Conservation (phyloP, 331 rosid genomes). For the Malus hybrid region DNA sequence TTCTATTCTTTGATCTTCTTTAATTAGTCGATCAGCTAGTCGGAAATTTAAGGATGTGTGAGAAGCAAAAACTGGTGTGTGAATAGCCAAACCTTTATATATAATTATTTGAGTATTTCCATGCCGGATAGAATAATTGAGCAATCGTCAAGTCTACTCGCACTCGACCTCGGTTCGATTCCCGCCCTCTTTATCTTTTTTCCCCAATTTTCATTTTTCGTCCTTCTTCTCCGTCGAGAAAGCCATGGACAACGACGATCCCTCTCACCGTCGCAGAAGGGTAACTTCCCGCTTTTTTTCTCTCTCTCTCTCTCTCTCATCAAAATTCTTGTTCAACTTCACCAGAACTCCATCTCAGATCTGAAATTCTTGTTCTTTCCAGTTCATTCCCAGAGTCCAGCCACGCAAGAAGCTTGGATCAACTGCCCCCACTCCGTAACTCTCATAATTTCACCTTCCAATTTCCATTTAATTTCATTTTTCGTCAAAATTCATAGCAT, state of each 20-base stretch:
- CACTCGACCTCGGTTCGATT: conserved; percentile 27
- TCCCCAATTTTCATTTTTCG: background rate
- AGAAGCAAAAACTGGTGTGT: no score
- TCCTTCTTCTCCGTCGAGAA: conserved; percentile 9
- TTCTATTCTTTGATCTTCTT: fast-evolving
- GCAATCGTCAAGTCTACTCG: background rate
- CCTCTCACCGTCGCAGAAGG: conserved; percentile 41
- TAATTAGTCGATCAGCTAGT: no score
- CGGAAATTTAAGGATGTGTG: no score
- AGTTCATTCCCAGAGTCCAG: conserved; percentile 53
- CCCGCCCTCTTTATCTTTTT: background rate
- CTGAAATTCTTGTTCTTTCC: conserved; percentile 1
- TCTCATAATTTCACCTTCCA: background rate
- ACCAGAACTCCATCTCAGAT: background rate
- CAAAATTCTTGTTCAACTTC: background rate
- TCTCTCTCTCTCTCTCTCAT: background rate
- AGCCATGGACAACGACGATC: conserved; percentile 6
- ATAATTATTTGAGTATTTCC: background rate
- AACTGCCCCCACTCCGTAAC: conserved; percentile 24
- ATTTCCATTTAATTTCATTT: background rate
- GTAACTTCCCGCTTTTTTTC: conserved; percentile 1
- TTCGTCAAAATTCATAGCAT: background rate
- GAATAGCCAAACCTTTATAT: no score
- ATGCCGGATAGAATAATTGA: background rate
- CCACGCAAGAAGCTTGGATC: conserved; percentile 25